A percentile compares a stretch with the other conserved stretches of the same genome.
These are phyloP conservation scores for Pseudozyma thailandica DNA, from an alignment of 1,284 basidiomycete species.

Conservation along the genomic window DNA sequence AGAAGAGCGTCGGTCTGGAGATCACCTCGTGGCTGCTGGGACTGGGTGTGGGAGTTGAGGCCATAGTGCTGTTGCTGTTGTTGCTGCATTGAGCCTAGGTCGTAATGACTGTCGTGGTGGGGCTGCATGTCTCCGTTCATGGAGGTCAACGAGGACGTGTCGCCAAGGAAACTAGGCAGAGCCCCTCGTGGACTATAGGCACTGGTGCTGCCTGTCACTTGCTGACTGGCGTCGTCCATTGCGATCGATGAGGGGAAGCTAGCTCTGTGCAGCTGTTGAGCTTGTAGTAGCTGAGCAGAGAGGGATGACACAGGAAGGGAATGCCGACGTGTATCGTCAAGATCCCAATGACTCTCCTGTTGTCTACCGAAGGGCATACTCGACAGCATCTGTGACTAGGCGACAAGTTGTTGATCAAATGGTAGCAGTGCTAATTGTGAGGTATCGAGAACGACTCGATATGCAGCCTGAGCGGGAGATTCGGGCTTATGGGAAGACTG, in stretches of 20 bases:
- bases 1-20: not conserved
- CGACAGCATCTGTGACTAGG: constrained; percentile 14
- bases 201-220: constrained; percentile 1
- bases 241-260: not conserved
- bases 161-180: constrained; percentile 1
- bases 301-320: constrained; percentile 15
- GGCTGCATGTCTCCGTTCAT: not conserved
- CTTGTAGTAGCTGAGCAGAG: constrained; percentile 22
- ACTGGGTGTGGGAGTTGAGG: not conserved
- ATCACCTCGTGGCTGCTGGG: not conserved
- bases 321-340: constrained; percentile 13
- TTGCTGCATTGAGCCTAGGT: not conserved
- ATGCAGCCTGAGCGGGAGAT: too few species aligned
- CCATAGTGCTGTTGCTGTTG: constrained; percentile 5
- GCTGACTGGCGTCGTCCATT: constrained; percentile 6
- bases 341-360: constrained; percentile 23
- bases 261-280: constrained; percentile 17
- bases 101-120: not conserved
- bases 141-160: constrained; percentile 1
- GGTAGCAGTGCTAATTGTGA: too few species aligned
- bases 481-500: too few species aligned
- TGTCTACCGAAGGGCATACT: constrained; percentile 24
- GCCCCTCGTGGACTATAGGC: constrained; percentile 9
- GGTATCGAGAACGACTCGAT: too few species aligned
- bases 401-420: too few species aligned